Evolutionary conservation across 2,329 filamentous ascomycete genomes (phyloP).

Genomic region (Gliomastix tumulicola): DNA sequence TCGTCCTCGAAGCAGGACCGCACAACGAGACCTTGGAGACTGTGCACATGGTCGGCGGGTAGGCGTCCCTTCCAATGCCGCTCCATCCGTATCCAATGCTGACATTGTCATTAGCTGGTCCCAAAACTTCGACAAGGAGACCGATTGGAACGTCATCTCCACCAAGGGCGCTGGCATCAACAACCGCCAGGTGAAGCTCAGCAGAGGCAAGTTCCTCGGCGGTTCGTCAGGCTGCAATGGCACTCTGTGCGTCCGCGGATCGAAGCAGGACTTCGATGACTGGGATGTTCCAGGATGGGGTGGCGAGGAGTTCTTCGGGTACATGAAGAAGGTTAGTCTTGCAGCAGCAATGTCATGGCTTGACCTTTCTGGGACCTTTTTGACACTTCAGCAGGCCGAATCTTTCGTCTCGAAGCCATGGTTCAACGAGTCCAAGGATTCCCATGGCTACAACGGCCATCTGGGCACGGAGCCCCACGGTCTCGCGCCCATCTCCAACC

Average conservation of each 20-base stretch:
- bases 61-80: slow-evolving; percentile 7
- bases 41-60: slow-evolving; percentile 43
- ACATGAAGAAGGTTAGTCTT: slow-evolving; percentile 46
- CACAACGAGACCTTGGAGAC: slow-evolving; percentile 37
- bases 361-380: too few species aligned
- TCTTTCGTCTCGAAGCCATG: slow-evolving; percentile 51
- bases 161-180: slow-evolving; percentile 29
- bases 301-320: slow-evolving; percentile 48
- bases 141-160: slow-evolving; percentile 43
- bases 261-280: slow-evolving; percentile 43
- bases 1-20: slow-evolving; percentile 28
- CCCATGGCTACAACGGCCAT: slow-evolving; percentile 44
- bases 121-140: slow-evolving; percentile 37
- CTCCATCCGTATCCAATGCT: background rate
- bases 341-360: too few species aligned
- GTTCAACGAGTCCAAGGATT: slow-evolving; percentile 39
- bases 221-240: slow-evolving; percentile 42
- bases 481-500: slow-evolving; percentile 49
- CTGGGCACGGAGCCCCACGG: slow-evolving; percentile 51
- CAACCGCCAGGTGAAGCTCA: slow-evolving; percentile 35
- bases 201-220: slow-evolving; percentile 40
- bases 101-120: slow-evolving; percentile 29
- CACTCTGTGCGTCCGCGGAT: slow-evolving; percentile 39
- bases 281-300: slow-evolving; percentile 49
- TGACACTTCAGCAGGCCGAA: slow-evolving; percentile 45